Evolutionary conservation across 2,329 filamentous ascomycete species (phyloP).

Genomic region (Nigrospora oryzae): DNA sequence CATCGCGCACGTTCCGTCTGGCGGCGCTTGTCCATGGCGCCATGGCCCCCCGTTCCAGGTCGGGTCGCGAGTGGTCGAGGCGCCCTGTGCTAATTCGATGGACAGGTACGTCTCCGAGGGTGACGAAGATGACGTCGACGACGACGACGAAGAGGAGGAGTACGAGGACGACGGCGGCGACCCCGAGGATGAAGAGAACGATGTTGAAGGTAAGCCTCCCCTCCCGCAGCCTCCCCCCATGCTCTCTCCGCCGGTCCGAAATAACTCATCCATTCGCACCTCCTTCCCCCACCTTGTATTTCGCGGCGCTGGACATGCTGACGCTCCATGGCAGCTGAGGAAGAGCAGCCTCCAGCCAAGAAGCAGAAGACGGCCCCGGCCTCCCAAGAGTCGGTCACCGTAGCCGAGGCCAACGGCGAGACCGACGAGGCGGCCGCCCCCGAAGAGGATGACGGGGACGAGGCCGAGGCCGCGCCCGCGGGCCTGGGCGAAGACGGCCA

Average conservation of each 20-base stretch:
- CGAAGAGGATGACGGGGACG: constrained; percentile 15
- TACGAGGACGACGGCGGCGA: constrained; percentile 18
- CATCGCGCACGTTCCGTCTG: too few species aligned
- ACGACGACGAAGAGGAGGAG: constrained; percentile 18
- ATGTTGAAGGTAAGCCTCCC: constrained; percentile 18
- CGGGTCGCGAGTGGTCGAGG: too few species aligned
- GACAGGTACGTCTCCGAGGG: constrained; percentile 19
- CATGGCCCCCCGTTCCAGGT: too few species aligned
- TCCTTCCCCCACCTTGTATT: too few species aligned
- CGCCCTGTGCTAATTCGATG: constrained; percentile 5
- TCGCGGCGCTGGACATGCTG: too few species aligned
- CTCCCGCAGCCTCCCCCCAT: not conserved
- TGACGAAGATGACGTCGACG: constrained; percentile 20
- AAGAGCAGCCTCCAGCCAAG: constrained; percentile 16
- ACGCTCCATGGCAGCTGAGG: too few species aligned
- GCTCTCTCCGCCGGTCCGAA: not conserved
- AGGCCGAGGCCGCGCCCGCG: constrained; percentile 8
- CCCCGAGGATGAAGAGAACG: constrained; percentile 17
- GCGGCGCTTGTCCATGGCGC: too few species aligned
- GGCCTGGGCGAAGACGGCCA: constrained; percentile 8
- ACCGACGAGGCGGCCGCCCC: constrained; percentile 16
- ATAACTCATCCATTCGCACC: too few species aligned
- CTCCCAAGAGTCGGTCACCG: constrained; percentile 11
- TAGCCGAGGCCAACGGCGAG: constrained; percentile 14
- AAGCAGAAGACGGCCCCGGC: constrained; percentile 19